A percentile compares a stretch with the other conserved stretches of the same genome.
Evolutionary conservation across 108 stramenopile genomes (phyloP).

Genomic region (Schizochytrium sp.): DNA sequence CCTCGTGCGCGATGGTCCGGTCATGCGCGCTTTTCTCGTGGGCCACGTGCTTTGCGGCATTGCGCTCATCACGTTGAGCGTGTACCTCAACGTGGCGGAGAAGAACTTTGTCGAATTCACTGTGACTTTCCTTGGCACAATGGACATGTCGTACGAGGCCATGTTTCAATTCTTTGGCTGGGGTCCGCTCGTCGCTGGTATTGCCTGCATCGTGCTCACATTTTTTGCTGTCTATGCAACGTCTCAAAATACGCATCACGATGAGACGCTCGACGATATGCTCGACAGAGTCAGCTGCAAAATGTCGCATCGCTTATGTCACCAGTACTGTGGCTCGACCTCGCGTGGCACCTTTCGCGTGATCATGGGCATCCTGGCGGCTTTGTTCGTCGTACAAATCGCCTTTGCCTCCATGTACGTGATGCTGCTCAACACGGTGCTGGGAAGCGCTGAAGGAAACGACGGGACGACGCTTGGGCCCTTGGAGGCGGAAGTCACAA

Average conservation of each 20-base stretch:
- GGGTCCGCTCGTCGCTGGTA: background rate
- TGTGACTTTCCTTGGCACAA: background rate
- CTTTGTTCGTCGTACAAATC: background rate
- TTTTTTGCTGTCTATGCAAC: background rate
- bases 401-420: background rate
- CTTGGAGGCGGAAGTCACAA: background rate
- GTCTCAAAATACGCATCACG: no score
- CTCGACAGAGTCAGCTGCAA: background rate
- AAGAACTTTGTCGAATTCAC: background rate
- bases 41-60: background rate
- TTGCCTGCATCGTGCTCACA: background rate
- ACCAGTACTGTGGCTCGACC: background rate
- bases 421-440: background rate
- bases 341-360: background rate
- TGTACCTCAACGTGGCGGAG: background rate
- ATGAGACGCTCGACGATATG: background rate
- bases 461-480: background rate
- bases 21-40: background rate
- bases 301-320: background rate
- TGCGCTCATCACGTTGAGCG: background rate
- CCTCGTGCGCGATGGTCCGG: background rate
- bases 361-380: background rate
- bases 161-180: background rate
- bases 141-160: background rate
- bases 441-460: background rate